Evolutionary conservation across 495 filamentous ascomycete genomes (phyloP).

Genomic region (Neurospora sp.): DNA sequence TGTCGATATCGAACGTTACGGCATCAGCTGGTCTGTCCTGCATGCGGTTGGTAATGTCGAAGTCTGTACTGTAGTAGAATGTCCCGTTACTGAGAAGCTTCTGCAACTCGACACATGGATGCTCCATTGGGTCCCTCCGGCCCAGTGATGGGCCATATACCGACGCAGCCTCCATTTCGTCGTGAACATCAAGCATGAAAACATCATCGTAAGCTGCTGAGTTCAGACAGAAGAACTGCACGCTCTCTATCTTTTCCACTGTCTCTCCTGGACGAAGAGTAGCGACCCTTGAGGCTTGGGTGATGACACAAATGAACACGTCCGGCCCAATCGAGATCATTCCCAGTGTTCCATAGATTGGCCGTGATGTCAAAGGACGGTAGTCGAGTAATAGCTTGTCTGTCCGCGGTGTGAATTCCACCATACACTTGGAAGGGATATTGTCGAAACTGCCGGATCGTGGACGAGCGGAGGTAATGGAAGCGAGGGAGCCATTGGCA

Average conservation of each 20-base stretch:
- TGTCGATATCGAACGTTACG: slow-evolving; percentile 65
- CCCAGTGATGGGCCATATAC: slow-evolving; percentile 49
- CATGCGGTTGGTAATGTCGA: slow-evolving; percentile 87
- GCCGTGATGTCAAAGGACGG: slow-evolving; percentile 55
- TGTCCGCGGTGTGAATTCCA: slow-evolving; percentile 68
- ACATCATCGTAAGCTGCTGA: slow-evolving; percentile 73
- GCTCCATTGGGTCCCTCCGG: slow-evolving; percentile 60
- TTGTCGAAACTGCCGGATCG: slow-evolving; percentile 26
- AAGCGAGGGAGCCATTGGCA: slow-evolving; percentile 41
- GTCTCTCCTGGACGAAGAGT: slow-evolving; percentile 77
- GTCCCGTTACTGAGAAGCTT: slow-evolving; percentile 90
- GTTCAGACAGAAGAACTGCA: slow-evolving; percentile 90
- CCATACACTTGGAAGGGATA: slow-evolving; percentile 57
- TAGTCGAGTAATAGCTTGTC: slow-evolving; percentile 62
- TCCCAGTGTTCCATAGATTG: slow-evolving; percentile 83
- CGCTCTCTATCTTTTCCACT: slow-evolving; percentile 73
- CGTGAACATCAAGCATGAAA: slow-evolving; percentile 44
- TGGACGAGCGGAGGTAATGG: slow-evolving; percentile 31
- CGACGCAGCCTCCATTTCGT: slow-evolving; percentile 40
- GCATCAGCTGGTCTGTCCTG: slow-evolving; percentile 64
- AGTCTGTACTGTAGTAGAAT: slow-evolving; percentile 96
- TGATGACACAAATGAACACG: slow-evolving; percentile 90
- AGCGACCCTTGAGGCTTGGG: slow-evolving; percentile 63
- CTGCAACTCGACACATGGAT: slow-evolving; percentile 81
- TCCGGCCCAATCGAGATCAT: slow-evolving; percentile 77